These are phyloP conservation scores for Smittium culicis DNA, from an alignment of 371 early-diverging fungal species.

Conservation along the genomic window DNA sequence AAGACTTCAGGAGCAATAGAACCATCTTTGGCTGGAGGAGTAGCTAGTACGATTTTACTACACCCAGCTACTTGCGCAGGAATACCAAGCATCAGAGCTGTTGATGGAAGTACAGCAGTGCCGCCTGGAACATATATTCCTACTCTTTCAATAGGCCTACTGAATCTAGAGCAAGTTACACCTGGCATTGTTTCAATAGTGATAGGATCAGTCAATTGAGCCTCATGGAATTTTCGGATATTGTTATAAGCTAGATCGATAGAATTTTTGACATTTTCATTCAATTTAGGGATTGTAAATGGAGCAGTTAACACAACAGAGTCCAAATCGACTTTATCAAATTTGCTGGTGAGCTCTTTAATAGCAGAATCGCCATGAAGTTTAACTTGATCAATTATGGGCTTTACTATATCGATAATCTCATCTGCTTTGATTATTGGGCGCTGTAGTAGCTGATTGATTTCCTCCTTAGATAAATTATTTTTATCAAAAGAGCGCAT, in stretches of 20 bases:
- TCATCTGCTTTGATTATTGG: conserved; percentile 83
- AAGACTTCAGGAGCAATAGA: conserved; percentile 85
- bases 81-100: conserved; percentile 89
- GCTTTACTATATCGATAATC: conserved; percentile 70
- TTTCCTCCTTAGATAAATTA: conserved; percentile 35
- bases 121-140: conserved; percentile 97
- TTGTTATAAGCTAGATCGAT: conserved; percentile 92
- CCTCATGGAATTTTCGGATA: conserved; percentile 82
- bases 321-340: conserved; percentile 69
- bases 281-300: conserved; percentile 52
- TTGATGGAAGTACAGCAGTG: conserved; percentile 90
- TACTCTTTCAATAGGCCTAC: conserved; percentile 86
- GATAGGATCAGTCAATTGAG: conserved; percentile 65
- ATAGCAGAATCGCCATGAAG: conserved; percentile 75
- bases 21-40: conserved; percentile 87
- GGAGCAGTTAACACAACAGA: conserved; percentile 67
- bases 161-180: conserved; percentile 79
- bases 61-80: conserved; percentile 97
- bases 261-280: conserved; percentile 54
- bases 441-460: conserved; percentile 55
- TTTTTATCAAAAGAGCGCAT: conserved; percentile 45
- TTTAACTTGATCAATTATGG: conserved; percentile 77
- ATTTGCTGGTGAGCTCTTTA: conserved; percentile 67
- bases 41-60: conserved; percentile 85
- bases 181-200: conserved; percentile 94